phyloP scores from a whole-genome alignment of 148 eudicot genomes.

The Limonium bicolor region DNA sequence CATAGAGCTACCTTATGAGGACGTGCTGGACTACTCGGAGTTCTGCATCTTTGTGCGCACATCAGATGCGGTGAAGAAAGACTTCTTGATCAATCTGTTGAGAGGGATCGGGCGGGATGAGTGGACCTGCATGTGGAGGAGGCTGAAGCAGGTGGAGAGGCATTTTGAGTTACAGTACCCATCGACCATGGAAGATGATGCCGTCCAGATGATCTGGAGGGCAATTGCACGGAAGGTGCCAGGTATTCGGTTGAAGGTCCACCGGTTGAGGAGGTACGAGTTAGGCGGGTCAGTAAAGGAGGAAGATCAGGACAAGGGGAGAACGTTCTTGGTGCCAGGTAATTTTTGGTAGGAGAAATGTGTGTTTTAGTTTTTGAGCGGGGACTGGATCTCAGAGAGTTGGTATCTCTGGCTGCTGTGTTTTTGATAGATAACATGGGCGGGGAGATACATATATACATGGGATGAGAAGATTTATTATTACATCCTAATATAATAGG shows the following conservation, averaged over 20 bases:
- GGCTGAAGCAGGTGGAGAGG: conserved; percentile 2
- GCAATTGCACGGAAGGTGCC: conserved; percentile 7
- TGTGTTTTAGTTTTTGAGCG: too few relatives aligned
- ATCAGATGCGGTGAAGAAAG: conserved; percentile 4
- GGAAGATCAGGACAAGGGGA: background rate
- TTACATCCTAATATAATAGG: too few relatives aligned
- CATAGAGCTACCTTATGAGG: conserved; percentile 8
- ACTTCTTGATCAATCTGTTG: background rate
- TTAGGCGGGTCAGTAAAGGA: background rate
- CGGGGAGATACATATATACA: too few relatives aligned
- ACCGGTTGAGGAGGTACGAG: conserved; percentile 3
- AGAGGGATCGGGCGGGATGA: conserved; percentile 1
- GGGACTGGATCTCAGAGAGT: too few relatives aligned
- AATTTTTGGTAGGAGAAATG: conserved; percentile 8
- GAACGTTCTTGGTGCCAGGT: conserved; percentile 2
- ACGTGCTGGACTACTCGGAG: conserved; percentile 9
- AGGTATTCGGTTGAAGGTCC: background rate
- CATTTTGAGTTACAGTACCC: conserved; percentile 6
- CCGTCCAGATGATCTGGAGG: conserved; percentile 7
- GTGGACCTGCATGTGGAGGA: conserved; percentile 5
- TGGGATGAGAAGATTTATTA: too few relatives aligned
- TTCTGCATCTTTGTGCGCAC: conserved; percentile 3
- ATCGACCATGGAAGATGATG: background rate
- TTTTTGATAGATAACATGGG: too few relatives aligned
- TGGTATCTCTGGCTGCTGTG: too few relatives aligned